Evolutionary conservation across 371 early-diverging fungal genomes (phyloP), one percentile per base, ranked within the genome.

Genomic region (Mucor lusitanicus): DNA sequence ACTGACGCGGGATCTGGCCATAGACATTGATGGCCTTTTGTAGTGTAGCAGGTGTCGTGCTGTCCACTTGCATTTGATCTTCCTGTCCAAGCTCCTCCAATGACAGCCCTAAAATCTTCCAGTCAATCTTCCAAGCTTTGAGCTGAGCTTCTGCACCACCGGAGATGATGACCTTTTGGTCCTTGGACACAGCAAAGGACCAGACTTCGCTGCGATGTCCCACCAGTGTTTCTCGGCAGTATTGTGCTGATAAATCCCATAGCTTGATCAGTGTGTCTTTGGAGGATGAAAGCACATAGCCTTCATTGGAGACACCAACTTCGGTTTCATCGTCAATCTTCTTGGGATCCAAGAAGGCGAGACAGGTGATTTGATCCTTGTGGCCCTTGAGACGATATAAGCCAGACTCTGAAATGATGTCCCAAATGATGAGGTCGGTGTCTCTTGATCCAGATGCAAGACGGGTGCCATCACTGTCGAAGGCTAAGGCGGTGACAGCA

Each of bases 241-340:
- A 94, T 72, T 91, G 91, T 21, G 94, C 92, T 44, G 90, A 85
- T 56, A 98, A 79, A 76, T 98, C 98, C 98, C 98, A 99, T 48
- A 97, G 75, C 81, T 97, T 97, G 65, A 99, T 77, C 72, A 97
- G 85, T 15, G 97, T 94, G 78, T 99, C 99, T 77, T 98, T 99
- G 61, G 95, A 93, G 30, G 90, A 79, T 13, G 94, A 94, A 23
- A 98, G 70, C 42, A 98, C 66, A 67, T 94, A 94, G 13, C 92
- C 91, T 33, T 81, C 81, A 3, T 54, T 65, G 3, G 79, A 72
- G 25, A 75, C 65, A 25, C 75, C 70, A 1, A 78, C 81, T 27
- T 81, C 76, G 37, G 75, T 77, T 44, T 64, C 58, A 3, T 25
- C 17, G 17, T 64, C 64, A 28, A 57, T 46, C 23, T 67, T 37